Evolutionary conservation across 2,329 filamentous ascomycete genomes (phyloP).

Genomic region (Aurifilum marmelostoma): DNA sequence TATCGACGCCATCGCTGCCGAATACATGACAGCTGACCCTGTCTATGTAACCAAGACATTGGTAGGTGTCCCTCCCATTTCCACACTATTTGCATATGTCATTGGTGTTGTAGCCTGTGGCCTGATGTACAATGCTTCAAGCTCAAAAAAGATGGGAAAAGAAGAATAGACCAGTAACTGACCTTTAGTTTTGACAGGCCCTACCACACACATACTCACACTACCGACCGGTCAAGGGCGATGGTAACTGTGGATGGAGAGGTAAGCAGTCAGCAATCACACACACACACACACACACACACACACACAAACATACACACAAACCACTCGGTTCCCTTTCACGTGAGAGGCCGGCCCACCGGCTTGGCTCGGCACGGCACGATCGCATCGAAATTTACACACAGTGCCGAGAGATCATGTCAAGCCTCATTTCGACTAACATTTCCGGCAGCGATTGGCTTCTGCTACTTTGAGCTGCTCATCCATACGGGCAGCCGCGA

Average conservation of each 20-base stretch:
- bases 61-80: conserved; percentile 59
- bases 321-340: too few relatives aligned
- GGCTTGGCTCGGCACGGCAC: too few relatives aligned
- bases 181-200: conserved; percentile 54
- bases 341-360: too few relatives aligned
- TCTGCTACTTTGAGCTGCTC: conserved; percentile 89
- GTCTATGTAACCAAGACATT: conserved; percentile 85
- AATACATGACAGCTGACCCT: conserved; percentile 88
- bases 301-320: background rate
- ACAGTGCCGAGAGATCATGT: background rate
- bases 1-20: conserved; percentile 75
- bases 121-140: background rate
- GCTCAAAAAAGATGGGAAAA: background rate
- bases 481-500: conserved; percentile 66
- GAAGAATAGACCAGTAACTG: conserved; percentile 2
- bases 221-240: conserved; percentile 85
- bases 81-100: background rate
- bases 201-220: conserved; percentile 83
- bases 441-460: conserved; percentile 73
- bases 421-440: conserved; percentile 11
- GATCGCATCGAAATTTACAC: too few relatives aligned
- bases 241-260: conserved; percentile 97
- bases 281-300: background rate
- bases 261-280: conserved; percentile 61
- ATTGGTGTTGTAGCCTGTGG: background rate